Base-by-base conservation (phyloP, 1,284 basidiomycete genomes). In the Ganoderma boninense region DNA sequence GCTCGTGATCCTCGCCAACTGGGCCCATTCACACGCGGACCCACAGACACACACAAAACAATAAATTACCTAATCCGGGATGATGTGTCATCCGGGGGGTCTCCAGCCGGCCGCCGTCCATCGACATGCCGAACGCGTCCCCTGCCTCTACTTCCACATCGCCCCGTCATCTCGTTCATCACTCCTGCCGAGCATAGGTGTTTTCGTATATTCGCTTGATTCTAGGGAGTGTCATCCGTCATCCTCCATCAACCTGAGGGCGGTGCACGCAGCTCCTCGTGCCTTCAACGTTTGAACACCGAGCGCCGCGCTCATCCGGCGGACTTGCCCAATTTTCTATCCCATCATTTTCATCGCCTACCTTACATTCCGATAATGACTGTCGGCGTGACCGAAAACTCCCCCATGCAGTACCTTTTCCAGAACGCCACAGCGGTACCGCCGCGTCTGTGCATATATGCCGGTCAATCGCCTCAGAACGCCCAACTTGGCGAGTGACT, bases 31-130 rank as follows among this genome's bases (percentile, higher is more conserved):
- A 32, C 71, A 70, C 71, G 69, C 35, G 71, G 64, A 69, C 71
- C 71, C 69, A 73, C 71, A 68, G 29, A 70, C 64, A 54, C 69
- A 68, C 52, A 73, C 64, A 66, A 66, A 23, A 64, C 23, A 4
- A 20, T 66, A 23, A 60, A 40, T n/a, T 70, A 16, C 69, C 49
- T n/a, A 16, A 49, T 66, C 3, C 5, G 59, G 69, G 10, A 70
- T 38, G 56, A n/a, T 60, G 4, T 61, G 18, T 23, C 35, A 20
- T 42, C 59, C 59, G 38, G 40, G 6, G 14, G 18, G 35, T 38
- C 38, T 38, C 38, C 20, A 7, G 40, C 26, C 35, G 35, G 38
- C 23, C 11, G 40, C 18, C 14, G 14, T 44, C 32, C 11, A 23
- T 40, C 20, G 32, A 38, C n/a, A 38, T 23, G 18, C 56, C 11